Conservation (phyloP, 345 rosid species). For the Linum lewisii region DNA sequence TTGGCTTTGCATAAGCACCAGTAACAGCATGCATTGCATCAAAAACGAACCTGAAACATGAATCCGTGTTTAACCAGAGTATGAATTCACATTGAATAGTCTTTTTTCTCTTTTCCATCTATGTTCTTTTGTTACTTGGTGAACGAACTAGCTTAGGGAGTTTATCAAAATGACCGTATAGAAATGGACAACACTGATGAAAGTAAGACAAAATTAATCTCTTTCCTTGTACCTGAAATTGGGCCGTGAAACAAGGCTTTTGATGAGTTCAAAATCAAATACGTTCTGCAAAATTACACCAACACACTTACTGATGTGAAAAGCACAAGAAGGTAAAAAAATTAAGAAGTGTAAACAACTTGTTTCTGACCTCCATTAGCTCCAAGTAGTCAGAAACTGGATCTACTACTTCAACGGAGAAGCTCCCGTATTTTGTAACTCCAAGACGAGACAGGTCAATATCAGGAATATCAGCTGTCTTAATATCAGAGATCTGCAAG, state of each 20-base stretch:
- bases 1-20: slow-evolving; percentile 92
- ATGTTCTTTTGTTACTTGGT: too few species aligned
- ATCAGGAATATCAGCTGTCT: slow-evolving; percentile 76
- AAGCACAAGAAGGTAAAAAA: slow-evolving; percentile 12
- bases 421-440: slow-evolving; percentile 54
- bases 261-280: slow-evolving; percentile 78
- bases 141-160: too few species aligned
- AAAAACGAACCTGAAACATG: slow-evolving; percentile 50
- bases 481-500: slow-evolving; percentile 76
- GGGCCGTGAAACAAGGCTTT: slow-evolving; percentile 55
- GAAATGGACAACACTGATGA: neutral
- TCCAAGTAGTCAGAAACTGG: slow-evolving; percentile 88
- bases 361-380: slow-evolving; percentile 69
- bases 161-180: too few species aligned
- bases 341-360: slow-evolving; percentile 5
- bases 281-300: slow-evolving; percentile 50
- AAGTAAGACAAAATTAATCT: neutral
- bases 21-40: slow-evolving; percentile 99
- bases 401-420: slow-evolving; percentile 76
- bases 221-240: slow-evolving; percentile 51
- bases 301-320: slow-evolving; percentile 14
- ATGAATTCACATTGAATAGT: too few species aligned
- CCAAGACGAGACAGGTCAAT: slow-evolving; percentile 64
- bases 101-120: too few species aligned
- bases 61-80: neutral